These are phyloP conservation scores for Cucumis melo DNA, from an alignment of 306 rosid species.

Conservation along the genomic window DNA sequence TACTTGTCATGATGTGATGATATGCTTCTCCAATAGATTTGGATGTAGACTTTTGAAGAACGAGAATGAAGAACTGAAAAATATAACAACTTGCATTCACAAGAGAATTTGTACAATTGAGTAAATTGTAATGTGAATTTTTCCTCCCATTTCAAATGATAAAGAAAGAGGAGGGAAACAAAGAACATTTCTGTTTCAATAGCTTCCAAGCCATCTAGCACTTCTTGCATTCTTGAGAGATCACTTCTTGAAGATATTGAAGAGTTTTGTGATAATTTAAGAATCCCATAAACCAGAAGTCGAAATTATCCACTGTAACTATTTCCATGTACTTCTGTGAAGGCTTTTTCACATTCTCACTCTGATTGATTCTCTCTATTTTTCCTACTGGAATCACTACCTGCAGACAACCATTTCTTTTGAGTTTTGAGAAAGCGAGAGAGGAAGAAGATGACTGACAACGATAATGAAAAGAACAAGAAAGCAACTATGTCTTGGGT, in stretches of 20 bases:
- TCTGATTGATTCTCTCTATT: constrained; percentile 34
- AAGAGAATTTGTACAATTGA: constrained; percentile 17
- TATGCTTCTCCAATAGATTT: background rate
- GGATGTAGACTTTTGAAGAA: background rate
- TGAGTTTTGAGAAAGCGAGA: background rate
- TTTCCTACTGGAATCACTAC: constrained; percentile 31
- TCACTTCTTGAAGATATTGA: constrained; percentile 26
- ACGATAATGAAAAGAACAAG: background rate
- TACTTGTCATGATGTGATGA: background rate
- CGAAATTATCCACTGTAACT: constrained; percentile 47
- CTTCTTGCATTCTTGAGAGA: constrained; percentile 16
- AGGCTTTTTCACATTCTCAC: constrained; percentile 40
- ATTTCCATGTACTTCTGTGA: constrained; percentile 52
- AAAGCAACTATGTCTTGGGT: background rate
- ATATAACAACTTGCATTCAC: background rate
- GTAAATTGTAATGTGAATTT: background rate
- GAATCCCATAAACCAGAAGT: constrained; percentile 70
- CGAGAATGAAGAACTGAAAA: background rate
- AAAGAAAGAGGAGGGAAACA: background rate
- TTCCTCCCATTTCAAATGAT: background rate
- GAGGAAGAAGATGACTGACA: background rate
- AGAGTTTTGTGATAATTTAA: constrained; percentile 40
- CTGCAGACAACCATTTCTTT: background rate
- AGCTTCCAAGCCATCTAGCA: background rate
- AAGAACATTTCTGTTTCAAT: background rate